phyloP scores from a whole-genome alignment of 2,329 filamentous ascomycete species.

The Fusarium longipes region DNA sequence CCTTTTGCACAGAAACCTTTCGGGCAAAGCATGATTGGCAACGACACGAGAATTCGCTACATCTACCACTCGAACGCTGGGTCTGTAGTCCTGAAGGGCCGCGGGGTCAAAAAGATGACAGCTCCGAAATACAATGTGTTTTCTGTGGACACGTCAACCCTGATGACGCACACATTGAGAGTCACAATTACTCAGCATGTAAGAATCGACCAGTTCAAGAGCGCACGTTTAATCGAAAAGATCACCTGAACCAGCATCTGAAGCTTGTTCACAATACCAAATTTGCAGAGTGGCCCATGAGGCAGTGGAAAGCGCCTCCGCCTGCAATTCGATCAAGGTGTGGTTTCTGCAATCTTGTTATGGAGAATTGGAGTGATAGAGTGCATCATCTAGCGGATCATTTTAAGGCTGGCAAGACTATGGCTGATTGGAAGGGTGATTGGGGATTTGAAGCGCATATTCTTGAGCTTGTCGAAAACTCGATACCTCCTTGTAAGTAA shows the following conservation, averaged over 20 bases:
- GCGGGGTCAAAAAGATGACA: slow-evolving; percentile 52
- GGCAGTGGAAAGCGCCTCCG: slow-evolving; percentile 53
- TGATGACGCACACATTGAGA: slow-evolving; percentile 49
- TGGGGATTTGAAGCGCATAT: slow-evolving; percentile 56
- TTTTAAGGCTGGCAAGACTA: slow-evolving; percentile 55
- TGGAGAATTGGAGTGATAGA: slow-evolving; percentile 53
- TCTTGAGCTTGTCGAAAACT: slow-evolving; percentile 54
- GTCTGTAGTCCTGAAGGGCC: slow-evolving; percentile 54
- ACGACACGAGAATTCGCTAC: slow-evolving; percentile 62
- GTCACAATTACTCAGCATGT: slow-evolving; percentile 57
- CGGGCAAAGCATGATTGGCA: slow-evolving; percentile 60
- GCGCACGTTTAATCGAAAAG: slow-evolving; percentile 57
- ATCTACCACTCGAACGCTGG: slow-evolving; percentile 59
- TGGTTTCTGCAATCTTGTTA: slow-evolving; percentile 53
- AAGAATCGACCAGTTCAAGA: slow-evolving; percentile 60
- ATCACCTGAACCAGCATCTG: slow-evolving; percentile 57
- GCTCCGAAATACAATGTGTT: slow-evolving; percentile 46
- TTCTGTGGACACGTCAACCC: slow-evolving; percentile 53
- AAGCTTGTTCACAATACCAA: slow-evolving; percentile 57
- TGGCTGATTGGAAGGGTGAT: slow-evolving; percentile 57
- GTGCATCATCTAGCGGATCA: slow-evolving; percentile 55
- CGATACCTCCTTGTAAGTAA: slow-evolving; percentile 54
- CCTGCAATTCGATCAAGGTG: slow-evolving; percentile 54
- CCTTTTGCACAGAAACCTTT: slow-evolving; percentile 59
- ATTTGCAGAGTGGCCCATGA: slow-evolving; percentile 44